Base-by-base conservation (phyloP, 305 asterid genomes). In the Rubia tinctorum region DNA sequence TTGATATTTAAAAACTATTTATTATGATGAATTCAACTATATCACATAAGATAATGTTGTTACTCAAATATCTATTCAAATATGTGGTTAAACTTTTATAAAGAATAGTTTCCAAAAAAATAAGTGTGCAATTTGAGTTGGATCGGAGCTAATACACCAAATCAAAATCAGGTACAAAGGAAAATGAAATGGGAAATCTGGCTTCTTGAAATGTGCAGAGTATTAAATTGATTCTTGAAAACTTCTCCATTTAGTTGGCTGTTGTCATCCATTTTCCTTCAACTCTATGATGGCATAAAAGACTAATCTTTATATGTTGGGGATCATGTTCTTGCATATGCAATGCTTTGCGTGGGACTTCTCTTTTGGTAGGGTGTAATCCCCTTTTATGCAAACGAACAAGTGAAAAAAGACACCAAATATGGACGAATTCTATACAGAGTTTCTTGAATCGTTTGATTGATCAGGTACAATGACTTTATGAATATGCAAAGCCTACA, bases 191-290 rank as follows among this genome's bases (percentile, higher is more conserved):
- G 18, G 20, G 39, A 30, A 8, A 10, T 62, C 67, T 62, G 67
- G 20, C 43, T 6, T 30, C 67, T 62, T 62, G 67, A 62, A 62
- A 27, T 62, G 67, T 62, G 67, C 43, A 13, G 15, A 59, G 34
- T 53, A 22, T 8, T 59, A 59, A 20, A 59, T 59, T 59, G 68
- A 63, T 14, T 63, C 45, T 14, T 34, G 45, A 30, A 27, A 63
- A 34, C 10, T 63, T 63, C 23, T 34, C 11, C 23, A 34, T 62
- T 34, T 18, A 60, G 65, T 60, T 25, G 25, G 39, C 37, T 25
- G 18, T 5, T 14, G 37, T 23, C 66, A 60, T 25, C 40, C 40
- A 22, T 23, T 37, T 64, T 64, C 7, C 49, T 14, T 64, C 47
- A 37, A 39, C 49, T 22, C 45, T 15, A 37, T 64, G 27, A 64